A percentile compares a stretch with the other conserved stretches of the same genome.
These are phyloP conservation scores for Metschnikowia cubensis DNA, from an alignment of 805 yeast genomes.

Conservation along the genomic window DNA sequence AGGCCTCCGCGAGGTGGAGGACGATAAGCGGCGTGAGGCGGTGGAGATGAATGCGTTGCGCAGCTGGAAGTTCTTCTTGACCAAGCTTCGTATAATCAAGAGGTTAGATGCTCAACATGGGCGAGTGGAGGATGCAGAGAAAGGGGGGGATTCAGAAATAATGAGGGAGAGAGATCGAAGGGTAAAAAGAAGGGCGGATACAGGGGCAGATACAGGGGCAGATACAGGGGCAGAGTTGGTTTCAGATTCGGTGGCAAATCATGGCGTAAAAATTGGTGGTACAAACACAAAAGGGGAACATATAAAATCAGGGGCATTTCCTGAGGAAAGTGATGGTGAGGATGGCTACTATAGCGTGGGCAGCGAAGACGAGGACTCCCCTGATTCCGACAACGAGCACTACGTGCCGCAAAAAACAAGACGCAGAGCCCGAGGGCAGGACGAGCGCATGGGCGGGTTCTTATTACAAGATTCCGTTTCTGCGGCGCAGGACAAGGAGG, in stretches of 20 bases:
- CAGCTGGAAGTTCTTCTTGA: conserved; percentile 51
- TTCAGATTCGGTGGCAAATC: too few species aligned
- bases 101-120: conserved; percentile 52
- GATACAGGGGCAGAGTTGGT: too few species aligned
- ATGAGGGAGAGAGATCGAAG: too few species aligned
- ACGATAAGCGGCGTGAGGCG: conserved; percentile 39
- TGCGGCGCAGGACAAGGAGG: background rate
- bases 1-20: conserved; percentile 46
- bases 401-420: conserved; percentile 9
- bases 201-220: too few species aligned
- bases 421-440: background rate
- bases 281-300: too few species aligned
- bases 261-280: too few species aligned
- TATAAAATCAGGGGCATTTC: too few species aligned
- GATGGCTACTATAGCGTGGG: conserved; percentile 22
- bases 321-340: conserved; percentile 9
- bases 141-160: too few species aligned
- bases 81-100: conserved; percentile 45
- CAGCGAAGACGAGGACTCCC: conserved; percentile 12
- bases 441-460: conserved; percentile 7
- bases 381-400: conserved; percentile 6
- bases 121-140: conserved; percentile 17
- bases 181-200: too few species aligned
- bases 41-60: conserved; percentile 48
- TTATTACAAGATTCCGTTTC: conserved; percentile 1